Evolutionary conservation across 2,329 filamentous ascomycete species (phyloP), one percentile per base, ranked within the genome.

Genomic region (Fusarium phyllophilum): DNA sequence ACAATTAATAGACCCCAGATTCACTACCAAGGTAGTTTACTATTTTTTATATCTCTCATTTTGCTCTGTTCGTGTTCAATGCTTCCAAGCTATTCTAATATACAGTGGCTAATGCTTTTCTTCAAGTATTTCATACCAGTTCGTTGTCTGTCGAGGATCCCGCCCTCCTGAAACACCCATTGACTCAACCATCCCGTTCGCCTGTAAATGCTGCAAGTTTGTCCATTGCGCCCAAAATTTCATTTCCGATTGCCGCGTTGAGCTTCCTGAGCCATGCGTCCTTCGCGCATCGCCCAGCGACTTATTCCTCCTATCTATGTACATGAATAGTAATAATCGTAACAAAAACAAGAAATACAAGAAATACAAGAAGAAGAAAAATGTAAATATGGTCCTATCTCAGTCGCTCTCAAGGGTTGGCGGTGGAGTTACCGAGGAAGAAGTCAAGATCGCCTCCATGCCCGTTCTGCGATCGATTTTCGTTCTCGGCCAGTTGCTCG

Each of bases 401-500:
- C 31, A 57, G 36, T 29, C 41, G 8, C 26, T n/a, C 29, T 74
- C 60, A 74, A 26, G 68, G 62, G 49, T 56, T 75, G 34, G 56
- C 54, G 10, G 66, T 71, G 13, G 79, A 68, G 29, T 79, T 78
- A 26, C 78, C 81, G 34, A 95, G 83, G 78, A 95, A 95, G 82
- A 94, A 95, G 80, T 96, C 93, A 77, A 96, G 83, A 78, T 96
- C 93, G 73, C 88, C 92, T 18, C 92, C 92, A 15, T 91, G 89
- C 1, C 91, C 93, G 58, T 89, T 85, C 46, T 86, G 86, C 60
- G 82, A 78, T 29, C 81, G 80, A 61, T 93, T 89, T 81, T 96
- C 93, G 77, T 94, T 95, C 81, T 96, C 93, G 0, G 93, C 94
- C 66, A 96, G 86, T 82, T 96, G 93, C 80, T 96, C 94, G 41